Base-by-base conservation (phyloP, 306 rosid genomes). In the Gastrolobium bilobum region DNA sequence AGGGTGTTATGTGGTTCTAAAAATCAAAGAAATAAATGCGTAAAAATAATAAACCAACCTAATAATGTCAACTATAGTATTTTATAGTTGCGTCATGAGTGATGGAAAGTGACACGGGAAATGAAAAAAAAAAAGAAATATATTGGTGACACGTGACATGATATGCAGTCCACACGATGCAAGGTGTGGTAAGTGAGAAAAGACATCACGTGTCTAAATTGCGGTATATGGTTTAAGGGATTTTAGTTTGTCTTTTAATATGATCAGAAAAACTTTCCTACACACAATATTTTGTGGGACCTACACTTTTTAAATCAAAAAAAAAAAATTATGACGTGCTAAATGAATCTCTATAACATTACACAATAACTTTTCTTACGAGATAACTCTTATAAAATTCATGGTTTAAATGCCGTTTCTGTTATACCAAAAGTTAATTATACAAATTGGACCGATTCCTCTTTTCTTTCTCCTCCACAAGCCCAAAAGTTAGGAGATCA, bases 401-500 rank as follows among this genome's bases (percentile, higher is more conserved):
- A 26, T 11, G 43, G 60, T 15, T 10, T 30, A 35, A 4, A 8
- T 62, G 33, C 52, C 52, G 26, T 62, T 37, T 61, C 51, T 3
- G 4, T 1, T 3, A 6, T 0, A n/a, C 40, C 31, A 75, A 62
- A 50, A 51, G 64, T 11, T 52, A 64, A 64, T 63, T 6, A 38
- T 51, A 7, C 1, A 52, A 52, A 52, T 63, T 44, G 81, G 81
- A 65, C 66, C 81, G 40, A 26, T 52, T 6, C 7, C 14, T 34
- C 59, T 58, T 62, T 48, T 62, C 34, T 4, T 35, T 48, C 46
- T 48, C 71, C 33, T 9, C 69, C 48, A 34, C 30, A 34, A 51
- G n/a, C 63, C 5, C 37, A 52, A 70, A 59, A 8, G 47, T 0
- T 20, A 20, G 26, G 26, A 20, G 0, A 20, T 20, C 26, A 0